phyloP scores from a whole-genome alignment of 352 stramenopile species.

The Phytopythium sindhum region DNA sequence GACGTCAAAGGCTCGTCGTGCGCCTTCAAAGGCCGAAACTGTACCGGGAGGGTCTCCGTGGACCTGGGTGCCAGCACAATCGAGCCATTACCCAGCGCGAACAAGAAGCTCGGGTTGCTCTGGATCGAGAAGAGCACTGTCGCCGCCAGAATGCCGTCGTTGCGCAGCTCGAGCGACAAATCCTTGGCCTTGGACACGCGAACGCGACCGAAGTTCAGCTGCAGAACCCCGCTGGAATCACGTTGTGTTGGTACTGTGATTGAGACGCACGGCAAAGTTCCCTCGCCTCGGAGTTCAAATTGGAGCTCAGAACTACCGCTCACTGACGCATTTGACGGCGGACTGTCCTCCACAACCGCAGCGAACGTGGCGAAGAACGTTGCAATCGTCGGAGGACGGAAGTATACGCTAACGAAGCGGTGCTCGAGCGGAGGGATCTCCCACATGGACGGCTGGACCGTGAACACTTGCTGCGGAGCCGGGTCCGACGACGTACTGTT shows the following conservation, averaged over 20 bases:
- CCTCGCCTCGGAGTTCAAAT: constrained; percentile 90
- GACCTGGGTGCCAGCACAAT: constrained; percentile 65
- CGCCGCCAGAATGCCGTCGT: constrained; percentile 90
- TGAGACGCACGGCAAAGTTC: constrained; percentile 91
- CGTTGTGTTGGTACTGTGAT: constrained; percentile 76
- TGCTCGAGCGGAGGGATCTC: constrained; percentile 94
- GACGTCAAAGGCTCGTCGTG: constrained; percentile 57
- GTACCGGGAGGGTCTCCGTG: constrained; percentile 55
- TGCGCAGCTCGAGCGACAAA: constrained; percentile 70
- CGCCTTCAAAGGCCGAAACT: constrained; percentile 81
- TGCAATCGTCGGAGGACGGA: constrained; percentile 86
- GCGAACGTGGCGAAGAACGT: constrained; percentile 79
- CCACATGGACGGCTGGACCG: constrained; percentile 86
- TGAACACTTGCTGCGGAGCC: constrained; percentile 51
- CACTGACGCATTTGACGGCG: constrained; percentile 10
- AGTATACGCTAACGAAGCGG: constrained; percentile 93
- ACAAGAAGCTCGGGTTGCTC: constrained; percentile 70
- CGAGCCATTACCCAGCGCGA: constrained; percentile 70
- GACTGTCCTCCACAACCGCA: constrained; percentile 82
- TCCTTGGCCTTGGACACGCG: constrained; percentile 70
- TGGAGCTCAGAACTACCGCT: constrained; percentile 46
- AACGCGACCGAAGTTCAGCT: constrained; percentile 83
- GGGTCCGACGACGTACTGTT: neutral
- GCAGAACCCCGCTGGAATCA: constrained; percentile 53
- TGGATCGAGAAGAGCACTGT: constrained; percentile 90